These are phyloP conservation scores for Pseudopyricularia javanii DNA, from an alignment of 2,329 filamentous ascomycete species.

Conservation along the genomic window DNA sequence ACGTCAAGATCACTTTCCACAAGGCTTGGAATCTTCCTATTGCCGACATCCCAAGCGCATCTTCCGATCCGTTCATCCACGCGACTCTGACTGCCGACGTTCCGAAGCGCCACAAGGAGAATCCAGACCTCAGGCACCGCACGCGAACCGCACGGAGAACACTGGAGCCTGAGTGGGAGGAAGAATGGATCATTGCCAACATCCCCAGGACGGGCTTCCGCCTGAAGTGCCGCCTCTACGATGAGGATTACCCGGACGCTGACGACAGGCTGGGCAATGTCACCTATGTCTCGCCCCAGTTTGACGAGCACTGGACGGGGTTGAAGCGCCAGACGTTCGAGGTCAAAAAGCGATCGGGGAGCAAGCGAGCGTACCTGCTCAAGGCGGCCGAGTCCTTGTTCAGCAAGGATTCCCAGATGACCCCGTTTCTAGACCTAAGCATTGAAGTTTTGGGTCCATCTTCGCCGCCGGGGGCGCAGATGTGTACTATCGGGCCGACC, in stretches of 20 bases:
- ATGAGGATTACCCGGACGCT: constrained; percentile 77
- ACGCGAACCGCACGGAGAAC: constrained; percentile 64
- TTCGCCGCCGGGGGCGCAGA: constrained; percentile 51
- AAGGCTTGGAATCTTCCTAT: constrained; percentile 69
- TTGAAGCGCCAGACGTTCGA: constrained; percentile 49
- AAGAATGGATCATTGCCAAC: constrained; percentile 80
- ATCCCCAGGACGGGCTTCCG: constrained; percentile 69
- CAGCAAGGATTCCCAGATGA: constrained; percentile 49
- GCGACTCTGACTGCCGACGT: constrained; percentile 63
- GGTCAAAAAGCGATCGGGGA: constrained; percentile 73
- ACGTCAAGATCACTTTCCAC: constrained; percentile 74
- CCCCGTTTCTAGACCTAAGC: constrained; percentile 59
- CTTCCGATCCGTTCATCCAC: constrained; percentile 72
- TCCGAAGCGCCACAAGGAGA: constrained; percentile 73
- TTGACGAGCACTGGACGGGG: constrained; percentile 57
- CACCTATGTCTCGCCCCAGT: constrained; percentile 48
- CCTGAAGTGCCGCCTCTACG: constrained; percentile 77
- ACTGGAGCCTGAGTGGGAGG: constrained; percentile 69
- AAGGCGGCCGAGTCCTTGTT: constrained; percentile 56
- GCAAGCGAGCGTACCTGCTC: constrained; percentile 73
- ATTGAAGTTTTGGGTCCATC: constrained; percentile 69
- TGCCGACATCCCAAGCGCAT: constrained; percentile 63
- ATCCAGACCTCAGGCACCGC: constrained; percentile 61
- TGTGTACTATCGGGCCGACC: constrained; percentile 70
- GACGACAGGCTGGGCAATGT: constrained; percentile 85